Evolutionary conservation across 805 yeast species (phyloP).

Genomic region (Candida hispaniensis): DNA sequence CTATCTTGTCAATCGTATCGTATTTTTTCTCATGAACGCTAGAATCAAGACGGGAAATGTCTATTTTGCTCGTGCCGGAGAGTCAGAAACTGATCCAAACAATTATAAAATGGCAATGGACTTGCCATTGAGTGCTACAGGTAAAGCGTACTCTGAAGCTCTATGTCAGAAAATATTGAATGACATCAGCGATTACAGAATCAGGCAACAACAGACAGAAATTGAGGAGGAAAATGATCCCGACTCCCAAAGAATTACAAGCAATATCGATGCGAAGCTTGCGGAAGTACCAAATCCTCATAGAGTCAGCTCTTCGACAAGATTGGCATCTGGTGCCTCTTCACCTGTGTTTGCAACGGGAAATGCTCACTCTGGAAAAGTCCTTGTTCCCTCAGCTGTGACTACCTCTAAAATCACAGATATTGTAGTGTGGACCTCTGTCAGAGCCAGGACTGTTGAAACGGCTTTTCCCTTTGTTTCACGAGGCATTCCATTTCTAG

Average conservation of each 20-base stretch:
- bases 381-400: constrained; percentile 11
- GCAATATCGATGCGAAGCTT: constrained; percentile 10
- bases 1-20: constrained; percentile 80
- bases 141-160: constrained; percentile 52
- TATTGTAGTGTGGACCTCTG: constrained; percentile 91
- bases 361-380: constrained; percentile 2
- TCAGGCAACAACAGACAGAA: constrained; percentile 10
- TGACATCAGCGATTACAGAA: constrained; percentile 22
- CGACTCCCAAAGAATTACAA: constrained; percentile 8
- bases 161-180: constrained; percentile 48
- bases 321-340: constrained; percentile 6
- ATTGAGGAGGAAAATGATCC: constrained; percentile 10
- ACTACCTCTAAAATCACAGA: constrained; percentile 37
- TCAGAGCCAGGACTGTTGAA: constrained; percentile 71
- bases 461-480: constrained; percentile 58
- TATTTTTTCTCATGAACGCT: constrained; percentile 84
- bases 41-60: constrained; percentile 80
- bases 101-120: constrained; percentile 70
- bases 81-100: constrained; percentile 38
- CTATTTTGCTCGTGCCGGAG: constrained; percentile 61
- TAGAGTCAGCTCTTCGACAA: constrained; percentile 1
- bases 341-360: constrained; percentile 14
- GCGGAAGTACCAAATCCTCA: constrained; percentile 13
- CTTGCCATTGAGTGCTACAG: constrained; percentile 50
- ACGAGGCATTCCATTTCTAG: constrained; percentile 52